Base-by-base conservation (phyloP, 805 yeast genomes). In the Kluyveromyces wickerhamii region DNA sequence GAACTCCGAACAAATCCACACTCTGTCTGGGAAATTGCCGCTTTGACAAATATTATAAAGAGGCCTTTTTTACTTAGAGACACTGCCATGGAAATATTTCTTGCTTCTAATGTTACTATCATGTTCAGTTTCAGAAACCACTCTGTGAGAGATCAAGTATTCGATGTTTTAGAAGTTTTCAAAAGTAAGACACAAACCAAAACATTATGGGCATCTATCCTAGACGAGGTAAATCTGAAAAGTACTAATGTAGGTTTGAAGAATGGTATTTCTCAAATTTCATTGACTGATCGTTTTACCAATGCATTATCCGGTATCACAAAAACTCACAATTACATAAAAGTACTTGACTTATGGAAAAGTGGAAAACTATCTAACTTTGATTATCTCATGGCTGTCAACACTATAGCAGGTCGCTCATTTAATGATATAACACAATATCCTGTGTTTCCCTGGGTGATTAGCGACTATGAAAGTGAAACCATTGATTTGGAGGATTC, bases 381-480 rank as follows among this genome's bases (percentile, higher is more conserved):
- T 45, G 80, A 78, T 49, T 86, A 86, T 48, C 60, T 86, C 47
- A 80, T 85, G 74, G 68, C 82, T 12, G 62, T 86, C 17, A 86
- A 86, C 49, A 84, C 92, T 0, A 55, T 86, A 37, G 94, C 95
- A 0, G 96, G 96, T 0, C 62, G 96, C 43, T 84, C 95, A 0
- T 84, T 79, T 57, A 87, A 86, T 55, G 95, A 86, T 52, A 56
- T 86, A 35, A 86, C 95, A 0, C 96, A 86, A 43, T 86, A 86
- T 49, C 95, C 95, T 0, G 80, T 87, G 1, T 87, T 86, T 46
- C 96, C 96, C 0, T 86, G 94, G 94, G 85, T 86, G 0, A 70
- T 86, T 40, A 78, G 92, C 0, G 95, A 86, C 51, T 85, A 86
- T 50, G 67, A 72, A 1, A 81, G 92, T 47, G 76, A 74, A 2